These are phyloP conservation scores for Leccinum subgranulosum DNA, from an alignment of 768 basidiomycete genomes.

Conservation along the genomic window DNA sequence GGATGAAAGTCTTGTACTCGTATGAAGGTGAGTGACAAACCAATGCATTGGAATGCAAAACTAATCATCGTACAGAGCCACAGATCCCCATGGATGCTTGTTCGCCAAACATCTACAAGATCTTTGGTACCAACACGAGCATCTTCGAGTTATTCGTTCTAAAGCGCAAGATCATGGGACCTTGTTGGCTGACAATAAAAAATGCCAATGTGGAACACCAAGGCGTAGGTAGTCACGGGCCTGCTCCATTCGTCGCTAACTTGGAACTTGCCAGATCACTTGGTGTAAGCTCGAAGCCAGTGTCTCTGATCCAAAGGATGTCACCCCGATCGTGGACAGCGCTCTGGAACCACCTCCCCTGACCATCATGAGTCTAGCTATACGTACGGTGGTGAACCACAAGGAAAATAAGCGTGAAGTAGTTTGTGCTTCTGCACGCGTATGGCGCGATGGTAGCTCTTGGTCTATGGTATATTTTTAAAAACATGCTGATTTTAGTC, in stretches of 20 bases:
- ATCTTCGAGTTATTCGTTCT: conserved; percentile 92
- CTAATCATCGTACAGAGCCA: conserved; percentile 15
- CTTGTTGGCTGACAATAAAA: conserved; percentile 92
- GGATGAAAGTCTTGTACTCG: conserved; percentile 92
- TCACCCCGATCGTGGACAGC: conserved; percentile 77
- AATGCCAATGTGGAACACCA: conserved; percentile 71
- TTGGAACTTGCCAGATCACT: conserved; percentile 59
- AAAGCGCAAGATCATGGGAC: conserved; percentile 98
- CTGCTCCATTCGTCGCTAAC: not conserved
- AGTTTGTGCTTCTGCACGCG: conserved; percentile 78
- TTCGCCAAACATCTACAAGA: conserved; percentile 80
- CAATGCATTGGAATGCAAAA: not conserved
- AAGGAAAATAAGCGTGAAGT: conserved; percentile 92
- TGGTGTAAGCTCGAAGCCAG: conserved; percentile 96
- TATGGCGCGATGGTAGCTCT: conserved; percentile 71
- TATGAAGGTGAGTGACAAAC: conserved; percentile 63
- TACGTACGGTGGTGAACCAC: conserved; percentile 92
- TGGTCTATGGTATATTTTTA: not conserved
- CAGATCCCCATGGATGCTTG: conserved; percentile 68
- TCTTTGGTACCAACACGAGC: conserved; percentile 89
- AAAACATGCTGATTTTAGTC: not conserved
- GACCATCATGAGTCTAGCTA: conserved; percentile 84
- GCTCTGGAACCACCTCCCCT: conserved; percentile 82
- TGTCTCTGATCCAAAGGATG: conserved; percentile 80
- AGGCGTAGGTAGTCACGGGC: conserved; percentile 55